A percentile compares a stretch with the other conserved stretches of the same genome.
These are phyloP conservation scores for Citrullus amarus DNA, from an alignment of 306 rosid genomes.

Conservation along the genomic window DNA sequence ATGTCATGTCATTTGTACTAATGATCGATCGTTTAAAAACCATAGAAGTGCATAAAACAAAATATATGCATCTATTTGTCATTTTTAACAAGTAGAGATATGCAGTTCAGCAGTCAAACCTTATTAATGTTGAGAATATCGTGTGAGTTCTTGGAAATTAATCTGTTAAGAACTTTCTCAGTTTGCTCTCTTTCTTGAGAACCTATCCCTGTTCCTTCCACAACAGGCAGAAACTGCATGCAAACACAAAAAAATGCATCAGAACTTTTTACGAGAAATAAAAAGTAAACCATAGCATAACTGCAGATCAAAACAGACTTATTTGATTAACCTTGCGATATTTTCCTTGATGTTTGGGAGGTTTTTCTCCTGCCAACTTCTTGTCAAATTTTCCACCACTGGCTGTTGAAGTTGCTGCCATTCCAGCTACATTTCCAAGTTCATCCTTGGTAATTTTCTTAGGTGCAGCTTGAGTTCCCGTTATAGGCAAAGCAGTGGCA, in stretches of 20 bases:
- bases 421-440: constrained; percentile 70
- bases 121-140: constrained; percentile 66
- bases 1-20: neutral
- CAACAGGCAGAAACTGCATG: constrained; percentile 78
- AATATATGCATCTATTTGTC: neutral
- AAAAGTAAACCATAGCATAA: neutral
- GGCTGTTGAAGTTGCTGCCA: constrained; percentile 84
- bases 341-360: constrained; percentile 68
- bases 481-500: constrained; percentile 85
- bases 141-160: constrained; percentile 71
- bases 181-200: constrained; percentile 70
- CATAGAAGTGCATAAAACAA: neutral
- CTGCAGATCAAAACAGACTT: neutral
- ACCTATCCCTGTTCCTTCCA: constrained; percentile 49
- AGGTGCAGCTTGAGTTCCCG: constrained; percentile 67
- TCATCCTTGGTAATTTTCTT: constrained; percentile 64
- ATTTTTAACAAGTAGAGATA: neutral
- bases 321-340: constrained; percentile 57
- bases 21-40: neutral
- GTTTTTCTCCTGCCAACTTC: constrained; percentile 75
- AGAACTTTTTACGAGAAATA: neutral
- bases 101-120: constrained; percentile 25
- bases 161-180: constrained; percentile 71
- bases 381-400: constrained; percentile 97
- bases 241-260: neutral